Evolutionary conservation across 345 rosid genomes (phyloP), one percentile per base, ranked within the genome.

Genomic region (Alliaria petiolata): DNA sequence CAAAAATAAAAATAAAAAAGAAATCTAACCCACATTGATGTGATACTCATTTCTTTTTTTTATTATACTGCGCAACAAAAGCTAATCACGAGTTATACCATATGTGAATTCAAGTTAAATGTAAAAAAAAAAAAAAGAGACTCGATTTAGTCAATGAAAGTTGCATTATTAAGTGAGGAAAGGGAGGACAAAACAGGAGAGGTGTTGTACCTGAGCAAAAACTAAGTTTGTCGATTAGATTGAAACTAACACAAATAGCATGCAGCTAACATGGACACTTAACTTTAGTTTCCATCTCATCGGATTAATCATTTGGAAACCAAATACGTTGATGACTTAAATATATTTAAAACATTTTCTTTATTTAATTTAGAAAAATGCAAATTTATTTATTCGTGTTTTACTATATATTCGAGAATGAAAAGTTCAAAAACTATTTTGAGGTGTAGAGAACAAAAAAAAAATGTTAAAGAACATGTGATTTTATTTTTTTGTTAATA

Each of bases 71-170:
- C 16, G 38, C 6, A n/a, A 58, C 53, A 49, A 74, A 74, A 47
- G 61, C 11, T 58, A 58, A 31, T 66, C 78, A 66, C 72, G 60
- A 65, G 72, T 72, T 64, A 52, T 62, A 39, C 22, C 43, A 63
- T 42, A 39, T 43, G 69, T 62, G 63, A 52, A 52, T 62, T 36
- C 17, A 46, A 10, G 44, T 34, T n/a, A 0, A n/a, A 43, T 34
- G 8, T 14, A 8, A 4, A 10, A 40, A 14, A n/a, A 9, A 54
- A 16, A 26, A 0, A 15, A 1, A n/a, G n/a, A 26, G n/a, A n/a
- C n/a, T n/a, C 25, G 31, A 54, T 28, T 6, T 26, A 39, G 61
- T 38, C 45, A 31, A 62, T 16, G 54, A 45, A 45, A 45, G 15
- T 45, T 45, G 55, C 53, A 62, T 7, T 28, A 62, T 7, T 28